Evolutionary conservation across 1,139 yeast species (phyloP), one percentile per base, ranked within the genome.

Genomic region (Wickerhamiella infanticola): DNA sequence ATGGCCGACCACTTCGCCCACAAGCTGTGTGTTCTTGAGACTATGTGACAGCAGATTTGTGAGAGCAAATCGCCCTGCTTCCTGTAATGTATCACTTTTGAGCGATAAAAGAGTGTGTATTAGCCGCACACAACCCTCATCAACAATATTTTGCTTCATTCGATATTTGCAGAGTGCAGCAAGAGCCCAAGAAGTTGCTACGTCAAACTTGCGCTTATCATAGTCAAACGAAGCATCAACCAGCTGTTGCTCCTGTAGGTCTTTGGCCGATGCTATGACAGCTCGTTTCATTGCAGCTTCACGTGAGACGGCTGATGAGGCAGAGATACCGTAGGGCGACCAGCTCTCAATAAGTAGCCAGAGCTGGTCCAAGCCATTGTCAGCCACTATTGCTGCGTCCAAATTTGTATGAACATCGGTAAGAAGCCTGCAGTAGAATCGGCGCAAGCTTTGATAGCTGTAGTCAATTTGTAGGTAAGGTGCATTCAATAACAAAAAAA

Each of bases 301-400:
- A 43, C 96, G 68, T 38, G 80, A 83, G 39, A 75, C 76, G 4
- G 85, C 74, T 3, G 79, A 59, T 1, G 69, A 64, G 24, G 74
- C 69, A 35, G 76, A 69, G 45, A 75, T 80, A 1, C 97, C 97
- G 60, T 75, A 77, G 0, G 94, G 94, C 62, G 95, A 85, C 99
- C 99, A 93, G 58, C 84, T 95, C 53, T 82, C 86, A 50, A 90
- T 67, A 57, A 75, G 80, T 42, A 79, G 24, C 48, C 50, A 50
- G 23, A 49, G 52, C 18, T 45, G 26, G 36, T 38, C 26, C 27
- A 40, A 39, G 13, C 42, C 39, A 25, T 36, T n/a, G 8, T 13
- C 31, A 6, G 35, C n/a, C 39, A 46, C 63, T 43, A 77, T 23
- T 9, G n/a, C 25, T 13, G 38, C 11, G 11, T 45, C 46, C 29